These are phyloP conservation scores for Beauveria bassiana DNA, from an alignment of 2,329 filamentous ascomycete species.

Conservation along the genomic window DNA sequence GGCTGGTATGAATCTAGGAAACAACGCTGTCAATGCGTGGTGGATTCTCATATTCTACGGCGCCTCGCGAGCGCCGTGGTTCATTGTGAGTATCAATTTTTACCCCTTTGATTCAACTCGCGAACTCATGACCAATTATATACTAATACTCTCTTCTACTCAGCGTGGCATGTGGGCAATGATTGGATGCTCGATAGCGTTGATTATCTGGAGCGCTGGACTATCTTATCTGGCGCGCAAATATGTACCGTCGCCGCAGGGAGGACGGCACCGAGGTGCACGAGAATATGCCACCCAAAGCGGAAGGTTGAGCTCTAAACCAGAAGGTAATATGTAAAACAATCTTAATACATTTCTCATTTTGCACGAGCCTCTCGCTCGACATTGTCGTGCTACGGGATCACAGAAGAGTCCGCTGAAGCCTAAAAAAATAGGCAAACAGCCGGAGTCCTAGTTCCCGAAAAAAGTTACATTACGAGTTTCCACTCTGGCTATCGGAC, in stretches of 20 bases:
- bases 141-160: background rate
- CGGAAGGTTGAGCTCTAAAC: background rate
- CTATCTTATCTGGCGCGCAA: slow-evolving; percentile 32
- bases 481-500: background rate
- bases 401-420: background rate
- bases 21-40: slow-evolving; percentile 63
- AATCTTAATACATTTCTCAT: background rate
- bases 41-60: slow-evolving; percentile 67
- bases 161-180: slow-evolving; percentile 66
- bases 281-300: background rate
- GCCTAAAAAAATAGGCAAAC: slow-evolving; percentile 8
- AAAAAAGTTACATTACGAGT: background rate
- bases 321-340: background rate
- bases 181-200: slow-evolving; percentile 54
- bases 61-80: slow-evolving; percentile 58
- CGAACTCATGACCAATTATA: no score
- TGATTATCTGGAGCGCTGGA: slow-evolving; percentile 51
- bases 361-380: background rate
- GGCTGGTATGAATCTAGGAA: slow-evolving; percentile 63
- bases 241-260: background rate
- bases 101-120: background rate
- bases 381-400: no score
- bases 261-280: background rate
- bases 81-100: slow-evolving; percentile 40
- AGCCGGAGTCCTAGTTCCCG: background rate